A percentile compares a stretch with the other conserved stretches of the same genome.
phyloP scores from a whole-genome alignment of 192 early-diverging fungal species.

The Coemansia guatemalensis region DNA sequence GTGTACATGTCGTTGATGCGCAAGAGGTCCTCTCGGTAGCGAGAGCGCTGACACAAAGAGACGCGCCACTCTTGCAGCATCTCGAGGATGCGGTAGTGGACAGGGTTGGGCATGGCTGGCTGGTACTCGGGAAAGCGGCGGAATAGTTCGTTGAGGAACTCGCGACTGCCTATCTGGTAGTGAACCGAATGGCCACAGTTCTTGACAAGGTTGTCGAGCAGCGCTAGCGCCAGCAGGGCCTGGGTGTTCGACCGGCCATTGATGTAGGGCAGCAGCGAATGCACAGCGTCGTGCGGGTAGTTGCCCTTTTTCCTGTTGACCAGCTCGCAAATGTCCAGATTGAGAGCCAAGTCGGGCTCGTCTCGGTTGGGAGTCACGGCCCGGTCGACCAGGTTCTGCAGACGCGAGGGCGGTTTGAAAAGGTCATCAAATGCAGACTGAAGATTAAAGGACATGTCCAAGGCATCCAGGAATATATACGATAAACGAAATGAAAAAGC shows the following conservation, averaged over 20 bases:
- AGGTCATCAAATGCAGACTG: conserved; percentile 44
- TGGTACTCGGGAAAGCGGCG: conserved; percentile 91
- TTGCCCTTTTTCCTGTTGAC: conserved; percentile 88
- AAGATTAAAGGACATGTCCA: conserved; percentile 43
- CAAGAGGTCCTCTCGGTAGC: conserved; percentile 90
- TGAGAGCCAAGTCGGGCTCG: conserved; percentile 82
- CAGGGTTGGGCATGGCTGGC: conserved; percentile 61
- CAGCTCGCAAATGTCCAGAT: conserved; percentile 94
- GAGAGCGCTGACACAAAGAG: conserved; percentile 80
- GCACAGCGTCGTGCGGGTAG: conserved; percentile 57
- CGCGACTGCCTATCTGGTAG: conserved; percentile 90
- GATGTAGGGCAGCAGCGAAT: conserved; percentile 44
- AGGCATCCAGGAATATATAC: not conserved
- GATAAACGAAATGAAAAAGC: not conserved
- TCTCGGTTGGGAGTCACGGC: conserved; percentile 70
- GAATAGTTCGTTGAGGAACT: conserved; percentile 96
- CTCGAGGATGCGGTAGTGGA: conserved; percentile 85
- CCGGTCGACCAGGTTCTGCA: conserved; percentile 64
- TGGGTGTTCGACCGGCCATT: conserved; percentile 50
- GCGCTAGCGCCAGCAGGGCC: conserved; percentile 54
- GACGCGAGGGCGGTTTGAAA: conserved; percentile 48
- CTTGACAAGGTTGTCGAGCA: conserved; percentile 97
- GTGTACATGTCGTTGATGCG: conserved; percentile 96
- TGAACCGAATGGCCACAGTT: conserved; percentile 99
- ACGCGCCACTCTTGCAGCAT: conserved; percentile 94